phyloP scores from a whole-genome alignment of 805 yeast species.

The Torulaspora microellipsoides region DNA sequence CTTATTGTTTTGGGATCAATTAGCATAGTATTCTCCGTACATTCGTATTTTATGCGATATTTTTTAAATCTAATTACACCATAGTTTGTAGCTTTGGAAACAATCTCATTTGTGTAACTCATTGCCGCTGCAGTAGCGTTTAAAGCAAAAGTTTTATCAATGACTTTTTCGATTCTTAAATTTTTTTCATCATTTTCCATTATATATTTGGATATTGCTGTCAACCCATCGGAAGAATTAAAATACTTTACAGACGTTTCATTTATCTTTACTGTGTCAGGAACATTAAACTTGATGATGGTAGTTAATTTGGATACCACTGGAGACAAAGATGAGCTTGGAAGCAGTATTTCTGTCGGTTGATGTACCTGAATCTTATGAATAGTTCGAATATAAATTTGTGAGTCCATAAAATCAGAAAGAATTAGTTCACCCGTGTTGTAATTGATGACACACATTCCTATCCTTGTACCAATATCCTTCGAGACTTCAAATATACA shows the following conservation, averaged over 20 bases:
- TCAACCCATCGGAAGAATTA: slow-evolving; percentile 26
- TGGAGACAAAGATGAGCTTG: slow-evolving; percentile 29
- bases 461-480: slow-evolving; percentile 32
- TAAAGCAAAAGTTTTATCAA: slow-evolving; percentile 32
- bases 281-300: slow-evolving; percentile 35
- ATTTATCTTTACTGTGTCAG: slow-evolving; percentile 23
- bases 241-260: slow-evolving; percentile 29
- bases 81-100: slow-evolving; percentile 9
- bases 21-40: slow-evolving; percentile 40
- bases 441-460: slow-evolving; percentile 38
- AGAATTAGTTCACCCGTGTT: slow-evolving; percentile 38
- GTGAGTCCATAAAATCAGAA: slow-evolving; percentile 41
- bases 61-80: slow-evolving; percentile 23
- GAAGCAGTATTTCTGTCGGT: slow-evolving; percentile 37
- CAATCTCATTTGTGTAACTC: slow-evolving; percentile 19
- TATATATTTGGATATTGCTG: slow-evolving; percentile 18
- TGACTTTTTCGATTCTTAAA: slow-evolving; percentile 19
- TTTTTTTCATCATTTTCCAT: slow-evolving; percentile 8
- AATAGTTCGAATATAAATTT: slow-evolving; percentile 42
- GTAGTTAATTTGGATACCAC: slow-evolving; percentile 33
- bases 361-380: slow-evolving; percentile 37
- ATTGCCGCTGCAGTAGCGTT: slow-evolving; percentile 36
- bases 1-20: slow-evolving; percentile 39
- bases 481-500: slow-evolving; percentile 29
- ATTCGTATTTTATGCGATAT: slow-evolving; percentile 37